phyloP scores from a whole-genome alignment of 352 stramenopile species.

The Aphanomyces euteiches region DNA sequence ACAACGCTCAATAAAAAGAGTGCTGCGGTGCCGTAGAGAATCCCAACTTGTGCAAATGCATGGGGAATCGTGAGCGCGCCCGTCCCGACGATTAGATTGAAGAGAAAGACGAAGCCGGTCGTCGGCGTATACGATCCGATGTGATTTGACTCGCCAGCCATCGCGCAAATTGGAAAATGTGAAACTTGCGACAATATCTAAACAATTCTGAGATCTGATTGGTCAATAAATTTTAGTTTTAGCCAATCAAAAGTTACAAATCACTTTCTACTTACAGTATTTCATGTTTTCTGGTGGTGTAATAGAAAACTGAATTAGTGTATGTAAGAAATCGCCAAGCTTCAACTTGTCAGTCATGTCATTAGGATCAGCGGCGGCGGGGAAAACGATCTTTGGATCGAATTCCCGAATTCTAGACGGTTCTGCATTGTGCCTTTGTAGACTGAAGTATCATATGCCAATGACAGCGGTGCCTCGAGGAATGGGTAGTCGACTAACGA shows the following conservation, averaged over 20 bases:
- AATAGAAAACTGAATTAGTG: background rate
- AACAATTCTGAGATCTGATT: background rate
- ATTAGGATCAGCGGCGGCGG: too few relatives aligned
- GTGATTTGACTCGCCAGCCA: slow-evolving; percentile 14
- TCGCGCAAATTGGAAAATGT: background rate
- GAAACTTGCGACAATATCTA: background rate
- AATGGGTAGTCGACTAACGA: too few relatives aligned
- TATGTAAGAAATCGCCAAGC: background rate
- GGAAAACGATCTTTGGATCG: too few relatives aligned
- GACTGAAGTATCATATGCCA: too few relatives aligned
- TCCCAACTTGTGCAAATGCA: slow-evolving; percentile 74
- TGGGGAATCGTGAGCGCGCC: slow-evolving; percentile 83
- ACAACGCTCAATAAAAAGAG: slow-evolving; percentile 56
- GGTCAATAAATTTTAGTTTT: slow-evolving; percentile 1
- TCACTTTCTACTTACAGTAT: background rate
- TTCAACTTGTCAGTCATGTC: background rate
- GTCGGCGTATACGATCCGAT: slow-evolving; percentile 69
- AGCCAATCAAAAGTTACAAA: background rate
- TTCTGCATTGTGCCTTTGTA: too few relatives aligned
- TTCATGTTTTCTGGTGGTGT: background rate
- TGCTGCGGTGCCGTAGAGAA: slow-evolving; percentile 68
- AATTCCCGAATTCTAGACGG: too few relatives aligned
- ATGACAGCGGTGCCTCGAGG: too few relatives aligned
- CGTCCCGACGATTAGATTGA: slow-evolving; percentile 86
- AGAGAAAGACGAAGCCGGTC: slow-evolving; percentile 89